Conservation (phyloP, 805 yeast genomes). For the Schwanniomyces occidentalis region DNA sequence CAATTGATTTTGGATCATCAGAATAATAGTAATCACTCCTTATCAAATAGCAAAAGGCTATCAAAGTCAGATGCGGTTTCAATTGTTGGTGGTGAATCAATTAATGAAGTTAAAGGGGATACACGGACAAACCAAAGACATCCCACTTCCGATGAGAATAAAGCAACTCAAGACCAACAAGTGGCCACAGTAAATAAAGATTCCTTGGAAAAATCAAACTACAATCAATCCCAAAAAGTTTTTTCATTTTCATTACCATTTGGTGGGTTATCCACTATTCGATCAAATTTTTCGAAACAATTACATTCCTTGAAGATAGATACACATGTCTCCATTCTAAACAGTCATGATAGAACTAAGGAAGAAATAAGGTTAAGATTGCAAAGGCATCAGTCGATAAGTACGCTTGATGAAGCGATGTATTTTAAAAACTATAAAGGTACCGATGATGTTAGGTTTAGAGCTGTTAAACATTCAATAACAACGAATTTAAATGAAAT, state of each 20-base stretch:
- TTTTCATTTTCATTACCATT: constrained; percentile 63
- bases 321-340: constrained; percentile 22
- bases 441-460: constrained; percentile 63
- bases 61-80: constrained; percentile 42
- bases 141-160: constrained; percentile 13
- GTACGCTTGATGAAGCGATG: constrained; percentile 63
- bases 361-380: constrained; percentile 41
- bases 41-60: constrained; percentile 10
- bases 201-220: constrained; percentile 2
- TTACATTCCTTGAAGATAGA: constrained; percentile 22
- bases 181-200: neutral
- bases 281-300: constrained; percentile 27
- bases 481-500: constrained; percentile 48
- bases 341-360: constrained; percentile 9
- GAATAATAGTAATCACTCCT: neutral
- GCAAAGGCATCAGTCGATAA: constrained; percentile 55
- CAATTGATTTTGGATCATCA: neutral
- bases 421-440: constrained; percentile 55
- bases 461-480: constrained; percentile 69
- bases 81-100: constrained; percentile 51
- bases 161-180: constrained; percentile 17
- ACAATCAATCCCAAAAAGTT: constrained; percentile 36
- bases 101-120: constrained; percentile 21
- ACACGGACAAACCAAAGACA: constrained; percentile 9
- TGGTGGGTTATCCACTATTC: constrained; percentile 40